Base-by-base conservation (phyloP, 257 asterid species). In the Fraxinus anomala region DNA sequence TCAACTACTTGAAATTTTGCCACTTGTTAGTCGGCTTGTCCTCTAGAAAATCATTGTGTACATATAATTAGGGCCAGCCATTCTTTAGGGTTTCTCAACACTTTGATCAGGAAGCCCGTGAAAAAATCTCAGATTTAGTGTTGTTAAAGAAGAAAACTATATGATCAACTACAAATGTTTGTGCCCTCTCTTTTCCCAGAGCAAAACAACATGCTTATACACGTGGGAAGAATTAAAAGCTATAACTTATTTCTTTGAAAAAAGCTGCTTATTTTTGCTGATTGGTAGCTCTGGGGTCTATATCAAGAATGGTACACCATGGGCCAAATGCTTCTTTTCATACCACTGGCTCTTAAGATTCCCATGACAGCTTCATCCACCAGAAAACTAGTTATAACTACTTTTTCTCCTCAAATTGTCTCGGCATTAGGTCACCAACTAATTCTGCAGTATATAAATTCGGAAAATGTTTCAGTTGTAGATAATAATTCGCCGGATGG, bases 91-190 rank as follows among this genome's bases (percentile, higher is more conserved):
- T 59, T 59, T 59, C 31, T 26, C 68, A 59, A 6, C 28, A 7
- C 10, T 23, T 59, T 59, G 68, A 76, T 68, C 93, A 78, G 80
- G 92, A 82, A 81, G 33, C 86, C 89, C 94, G 92, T 89, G 96
- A 88, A 8, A 61, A 24, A 63, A 63, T 24, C 34, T 24, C 1
- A 0, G 10, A 59, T 23, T 6, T 59, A 7, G 34, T 44, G 54
- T 33, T 73, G 79, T 54, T 21, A 47, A 40, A 2, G 47, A 40
- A 40, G 47, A 40, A 40, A 10, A 10, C 1, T 40, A 40, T 40
- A 9, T 40, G 47, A 40, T 40, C 47, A 40, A 40, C 47, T n/a
- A 11, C 68, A 63, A 24, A 24, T 63, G 16, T 10, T 0, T 5
- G 30, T 59, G 31, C 3, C 28, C 68, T 21, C 23, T 63, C 68